These are phyloP conservation scores for Penicillium freii DNA, from an alignment of 2,329 filamentous ascomycete genomes.

Conservation along the genomic window DNA sequence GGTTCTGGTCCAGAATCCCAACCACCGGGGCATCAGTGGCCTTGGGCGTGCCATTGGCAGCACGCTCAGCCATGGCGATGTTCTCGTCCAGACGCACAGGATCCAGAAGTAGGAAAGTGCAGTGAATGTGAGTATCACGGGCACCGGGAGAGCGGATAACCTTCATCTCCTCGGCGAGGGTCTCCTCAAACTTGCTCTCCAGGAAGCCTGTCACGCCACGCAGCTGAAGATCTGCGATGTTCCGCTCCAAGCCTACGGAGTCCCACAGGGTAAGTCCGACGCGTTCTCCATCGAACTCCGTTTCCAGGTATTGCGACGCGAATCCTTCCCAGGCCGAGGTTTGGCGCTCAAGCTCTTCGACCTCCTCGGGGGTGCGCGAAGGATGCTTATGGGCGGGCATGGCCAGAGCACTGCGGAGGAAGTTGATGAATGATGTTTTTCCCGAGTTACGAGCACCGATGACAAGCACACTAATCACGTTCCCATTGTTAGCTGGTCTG, in stretches of 20 bases:
- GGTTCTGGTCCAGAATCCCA: constrained; percentile 77
- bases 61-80: constrained; percentile 64
- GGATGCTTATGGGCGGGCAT: constrained; percentile 75
- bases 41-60: constrained; percentile 55
- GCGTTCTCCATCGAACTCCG: constrained; percentile 87
- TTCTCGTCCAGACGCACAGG: constrained; percentile 82
- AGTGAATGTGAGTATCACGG: constrained; percentile 96
- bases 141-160: constrained; percentile 88
- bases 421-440: constrained; percentile 96
- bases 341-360: constrained; percentile 52
- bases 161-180: constrained; percentile 96
- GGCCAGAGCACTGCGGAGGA: constrained; percentile 81
- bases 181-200: constrained; percentile 98
- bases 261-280: constrained; percentile 95
- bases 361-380: constrained; percentile 57
- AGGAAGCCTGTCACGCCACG: constrained; percentile 88
- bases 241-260: constrained; percentile 91
- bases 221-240: constrained; percentile 89
- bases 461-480: constrained; percentile 71
- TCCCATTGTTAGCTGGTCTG: constrained; percentile 1
- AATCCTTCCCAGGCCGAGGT: constrained; percentile 65
- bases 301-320: constrained; percentile 85
- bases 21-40: constrained; percentile 44
- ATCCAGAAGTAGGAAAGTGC: constrained; percentile 88
- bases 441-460: constrained; percentile 83